Evolutionary conservation across 2,329 filamentous ascomycete genomes (phyloP), one percentile per base, ranked within the genome.

Genomic region (Thelonectria olida): DNA sequence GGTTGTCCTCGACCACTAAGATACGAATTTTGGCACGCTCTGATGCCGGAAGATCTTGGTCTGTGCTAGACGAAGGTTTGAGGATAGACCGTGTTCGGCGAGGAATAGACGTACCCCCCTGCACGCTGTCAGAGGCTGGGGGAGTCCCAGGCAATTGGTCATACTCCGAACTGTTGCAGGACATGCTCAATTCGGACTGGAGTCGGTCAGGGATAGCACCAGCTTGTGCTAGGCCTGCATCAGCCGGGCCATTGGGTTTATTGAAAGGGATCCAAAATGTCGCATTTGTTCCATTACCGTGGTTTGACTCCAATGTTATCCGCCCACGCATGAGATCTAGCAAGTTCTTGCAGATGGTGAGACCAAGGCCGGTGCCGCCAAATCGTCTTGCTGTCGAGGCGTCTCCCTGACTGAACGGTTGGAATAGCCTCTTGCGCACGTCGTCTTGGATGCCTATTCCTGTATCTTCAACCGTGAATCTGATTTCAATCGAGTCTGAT

Each of bases 381-480:
- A 93, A 94, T n/a, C 88, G 84, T 54, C 91, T 82, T 17, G 91
- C 91, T 0, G 92, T 94, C 4, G 91, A 93, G 1, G 91, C 88
- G 71, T 95, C 92, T 5, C 91, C 92, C 75, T 96, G 92, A 62
- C 88, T 92, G 75, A 95, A 96, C 0, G 92, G 92, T 65, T 90
- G 89, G 77, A 95, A 96, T 1, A 95, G 80, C 36, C 85, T 85
- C 69, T 88, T 88, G 17, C 88, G 84, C 5, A 93, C 90, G 57
- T 92, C 89, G 48, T 93, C 89, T 65, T 93, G 90, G 28, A 95
- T 94, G 4, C 92, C 92, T 51, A 95, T 93, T 0, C 92, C 92
- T 0, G 90, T 92, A 67, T 96, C 92, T 73, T 91, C 86, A 6
- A 96, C 84, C 0, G 85, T 85, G 68, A 95, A 94, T 50, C 86